Conservation (phyloP, 2,329 filamentous ascomycete species). For the Apiospora saccharicola region DNA sequence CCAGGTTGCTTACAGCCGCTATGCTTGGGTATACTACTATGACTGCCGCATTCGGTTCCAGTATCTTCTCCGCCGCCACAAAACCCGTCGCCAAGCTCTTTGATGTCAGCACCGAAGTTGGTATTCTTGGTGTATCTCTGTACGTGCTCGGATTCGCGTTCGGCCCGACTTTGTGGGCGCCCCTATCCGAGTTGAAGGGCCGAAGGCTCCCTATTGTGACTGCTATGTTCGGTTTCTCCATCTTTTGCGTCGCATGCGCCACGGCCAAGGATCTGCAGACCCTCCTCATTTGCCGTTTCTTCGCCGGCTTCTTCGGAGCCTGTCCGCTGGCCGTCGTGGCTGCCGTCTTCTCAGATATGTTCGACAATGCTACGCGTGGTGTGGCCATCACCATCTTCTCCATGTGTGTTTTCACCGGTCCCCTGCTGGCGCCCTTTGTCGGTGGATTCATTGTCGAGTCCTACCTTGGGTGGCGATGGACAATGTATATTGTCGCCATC, state of each 20-base stretch:
- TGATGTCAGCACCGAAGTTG: conserved; percentile 67
- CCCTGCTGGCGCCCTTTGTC: conserved; percentile 72
- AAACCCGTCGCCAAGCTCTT: conserved; percentile 63
- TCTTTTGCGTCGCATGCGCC: conserved; percentile 71
- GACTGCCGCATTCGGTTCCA: conserved; percentile 75
- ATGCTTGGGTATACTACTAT: conserved; percentile 79
- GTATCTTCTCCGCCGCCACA: conserved; percentile 76
- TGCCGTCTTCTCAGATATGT: conserved; percentile 77
- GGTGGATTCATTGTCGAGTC: conserved; percentile 72
- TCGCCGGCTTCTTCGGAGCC: conserved; percentile 75
- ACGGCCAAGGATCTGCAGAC: conserved; percentile 73
- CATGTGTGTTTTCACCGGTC: conserved; percentile 71
- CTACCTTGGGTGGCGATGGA: conserved; percentile 76
- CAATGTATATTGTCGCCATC: conserved; percentile 68
- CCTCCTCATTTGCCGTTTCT: conserved; percentile 76
- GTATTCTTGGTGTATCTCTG: conserved; percentile 70
- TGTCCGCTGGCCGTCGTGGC: conserved; percentile 73
- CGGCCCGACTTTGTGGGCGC: conserved; percentile 73
- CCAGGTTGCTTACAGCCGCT: conserved; percentile 65
- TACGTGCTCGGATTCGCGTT: conserved; percentile 75
- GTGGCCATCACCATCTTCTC: conserved; percentile 65
- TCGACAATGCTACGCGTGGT: conserved; percentile 68
- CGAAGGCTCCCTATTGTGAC: conserved; percentile 68
- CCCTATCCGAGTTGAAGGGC: conserved; percentile 75
- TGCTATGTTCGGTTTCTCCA: conserved; percentile 72